phyloP scores from a whole-genome alignment of 352 stramenopile species.

The Phytophthora ramorum region DNA sequence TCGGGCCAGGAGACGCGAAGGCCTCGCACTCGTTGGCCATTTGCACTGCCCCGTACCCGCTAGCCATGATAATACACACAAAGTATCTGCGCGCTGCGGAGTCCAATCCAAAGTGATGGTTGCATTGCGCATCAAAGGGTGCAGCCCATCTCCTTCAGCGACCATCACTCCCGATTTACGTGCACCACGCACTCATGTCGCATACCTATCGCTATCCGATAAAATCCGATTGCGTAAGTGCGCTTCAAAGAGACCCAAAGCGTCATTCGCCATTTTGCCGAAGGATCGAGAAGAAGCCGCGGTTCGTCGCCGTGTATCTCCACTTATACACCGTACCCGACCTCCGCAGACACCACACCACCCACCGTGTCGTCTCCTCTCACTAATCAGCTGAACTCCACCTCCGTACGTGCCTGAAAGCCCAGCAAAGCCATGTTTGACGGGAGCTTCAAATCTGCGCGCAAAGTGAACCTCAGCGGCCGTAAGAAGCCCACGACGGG shows the following conservation, averaged over 20 bases:
- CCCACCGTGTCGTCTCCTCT: not conserved
- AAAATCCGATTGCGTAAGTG: slow-evolving; percentile 17
- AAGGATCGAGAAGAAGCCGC: slow-evolving; percentile 26
- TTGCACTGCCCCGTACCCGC: not conserved
- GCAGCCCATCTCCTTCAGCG: slow-evolving; percentile 13
- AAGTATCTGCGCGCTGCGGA: not conserved
- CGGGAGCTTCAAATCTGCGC: slow-evolving; percentile 70
- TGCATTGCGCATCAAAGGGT: slow-evolving; percentile 25
- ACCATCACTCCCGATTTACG: slow-evolving; percentile 2
- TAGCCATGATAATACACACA: not conserved
- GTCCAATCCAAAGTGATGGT: slow-evolving; percentile 9
- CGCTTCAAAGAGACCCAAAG: slow-evolving; percentile 14
- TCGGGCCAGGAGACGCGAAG: slow-evolving; percentile 19
- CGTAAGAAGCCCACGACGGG: slow-evolving; percentile 49
- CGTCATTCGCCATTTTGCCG: slow-evolving; percentile 11
- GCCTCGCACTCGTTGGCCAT: slow-evolving; percentile 1
- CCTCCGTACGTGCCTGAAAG: not conserved
- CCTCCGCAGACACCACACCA: not conserved
- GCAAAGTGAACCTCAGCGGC: slow-evolving; percentile 77
- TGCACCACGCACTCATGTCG: not conserved
- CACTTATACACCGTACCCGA: not conserved
- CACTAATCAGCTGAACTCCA: slow-evolving; percentile 1
- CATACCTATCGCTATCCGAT: not conserved
- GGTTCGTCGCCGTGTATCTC: not conserved
- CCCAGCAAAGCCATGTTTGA: slow-evolving; percentile 60